Evolutionary conservation across 2,329 filamentous ascomycete genomes (phyloP), one percentile per base, ranked within the genome.

Genomic region (Colletotrichum lini): DNA sequence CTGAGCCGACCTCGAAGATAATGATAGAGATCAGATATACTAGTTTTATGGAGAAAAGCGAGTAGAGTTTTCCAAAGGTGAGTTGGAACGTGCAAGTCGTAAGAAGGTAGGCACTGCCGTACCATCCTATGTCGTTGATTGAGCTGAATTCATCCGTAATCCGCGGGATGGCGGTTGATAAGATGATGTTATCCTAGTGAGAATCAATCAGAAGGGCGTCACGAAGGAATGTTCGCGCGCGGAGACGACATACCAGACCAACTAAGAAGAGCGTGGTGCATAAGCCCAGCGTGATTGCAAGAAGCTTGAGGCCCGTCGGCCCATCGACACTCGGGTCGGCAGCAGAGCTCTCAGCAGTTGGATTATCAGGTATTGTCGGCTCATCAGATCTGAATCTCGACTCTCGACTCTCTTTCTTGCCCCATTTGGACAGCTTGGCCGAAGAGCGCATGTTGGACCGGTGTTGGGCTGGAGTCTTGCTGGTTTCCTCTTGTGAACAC

Each of bases 111-210:
- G 30, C 8, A 35, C 30, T 35, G 30, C 30, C 30, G 30, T 35
- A 35, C 30, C 30, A 86, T 49, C 82, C 82, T 18, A 86, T 80
- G 63, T 86, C 83, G 38, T 79, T 77, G 2, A 84, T 77, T 35
- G 82, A 79, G n/a, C 81, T 76, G 70, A 84, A 79, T 35, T 80
- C 76, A 65, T 77, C 73, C 1, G 78, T 77, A 54, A 81, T 80
- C 13, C 76, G 77, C 3, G 80, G 80, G 23, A 80, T 76, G 13
- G 81, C 80, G 3, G 80, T 84, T 6, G 81, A 75, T 42, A 83
- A 79, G 62, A 83, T 82, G 21, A 79, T 79, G 71, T 77, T 78
- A 72, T 82, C 81, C 79, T 80, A 16, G 16, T 8, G n/a, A 6
- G 12, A 26, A 0, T 9, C 15, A 44, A 35, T 45, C 18, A 21